Base-by-base conservation (phyloP, 805 yeast species). In the Wickerhamiella kurtzmanii region DNA sequence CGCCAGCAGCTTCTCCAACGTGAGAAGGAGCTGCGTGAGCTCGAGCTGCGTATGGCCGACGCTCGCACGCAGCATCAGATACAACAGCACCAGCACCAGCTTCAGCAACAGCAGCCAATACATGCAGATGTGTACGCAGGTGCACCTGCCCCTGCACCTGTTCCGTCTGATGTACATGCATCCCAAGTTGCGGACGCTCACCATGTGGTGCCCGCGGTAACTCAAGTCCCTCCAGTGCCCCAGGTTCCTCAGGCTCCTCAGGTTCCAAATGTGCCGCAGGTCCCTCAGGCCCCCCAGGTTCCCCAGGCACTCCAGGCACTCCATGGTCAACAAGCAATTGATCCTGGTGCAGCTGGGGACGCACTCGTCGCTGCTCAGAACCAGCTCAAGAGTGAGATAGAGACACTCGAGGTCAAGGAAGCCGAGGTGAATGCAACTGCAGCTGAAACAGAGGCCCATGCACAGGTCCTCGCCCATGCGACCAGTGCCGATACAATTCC, bases 1-100 rank as follows among this genome's bases (percentile, higher is more conserved):
- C 57, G 67, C 19, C 56, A 55, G 16, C 62, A 62, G 49, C 55
- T 68, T 17, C 45, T 51, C 21, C 62, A 65, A 13, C 64, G 72
- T 25, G 72, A 69, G 53, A 55, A 60, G 20, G 70, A 68, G 54
- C 60, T 68, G 36, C 60, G 61, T 22, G 66, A 61, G 28, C 60
- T 68, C 43, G 72, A 68, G 49, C 22, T 22, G 21, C 42, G 46
- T 32, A 50, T 54, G 47, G 51, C 53, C 16, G 49, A 36, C 38
- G 38, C 38, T 17, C 38, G 19, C 16, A n/a, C 38, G n/a, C 38
- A 36, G 19, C 38, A 36, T 5, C 38, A 36, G 38, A 15, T 17
- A 5, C 38, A 36, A 15, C 38, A 36, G 19, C 19, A 15, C 15
- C 35, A 28, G 35, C 35, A 15, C 8, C 25, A 15, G 22, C 41